phyloP scores from a whole-genome alignment of 257 asterid genomes.

The Solanum appendiculatum region DNA sequence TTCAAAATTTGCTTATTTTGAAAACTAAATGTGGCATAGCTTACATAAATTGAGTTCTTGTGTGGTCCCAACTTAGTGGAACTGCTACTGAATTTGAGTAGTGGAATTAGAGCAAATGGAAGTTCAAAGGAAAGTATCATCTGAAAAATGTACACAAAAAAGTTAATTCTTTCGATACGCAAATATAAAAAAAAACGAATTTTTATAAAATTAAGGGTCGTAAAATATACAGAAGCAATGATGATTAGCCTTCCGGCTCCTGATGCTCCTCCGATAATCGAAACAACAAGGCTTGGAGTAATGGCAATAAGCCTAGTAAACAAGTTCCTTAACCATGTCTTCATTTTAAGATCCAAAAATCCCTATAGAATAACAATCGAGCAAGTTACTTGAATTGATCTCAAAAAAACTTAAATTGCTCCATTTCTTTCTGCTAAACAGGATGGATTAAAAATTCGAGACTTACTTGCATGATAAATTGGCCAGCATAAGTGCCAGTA shows the following conservation, averaged over 20 bases:
- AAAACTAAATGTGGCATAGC: not conserved
- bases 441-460: no score
- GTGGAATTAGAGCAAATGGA: constrained; percentile 76
- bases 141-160: constrained; percentile 11
- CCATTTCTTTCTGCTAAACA: not conserved
- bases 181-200: not conserved
- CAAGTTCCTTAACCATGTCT: constrained; percentile 58
- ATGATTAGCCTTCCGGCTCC: constrained; percentile 85
- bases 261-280: constrained; percentile 76
- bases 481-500: constrained; percentile 97
- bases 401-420: not conserved
- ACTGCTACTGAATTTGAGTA: constrained; percentile 69
- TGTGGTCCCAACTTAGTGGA: constrained; percentile 80
- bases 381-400: not conserved
- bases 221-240: constrained; percentile 74
- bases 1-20: not conserved
- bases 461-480: constrained; percentile 81
- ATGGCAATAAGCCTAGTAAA: constrained; percentile 81
- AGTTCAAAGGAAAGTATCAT: constrained; percentile 93
- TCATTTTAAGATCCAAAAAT: constrained; percentile 77
- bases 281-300: constrained; percentile 71
- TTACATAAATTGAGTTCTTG: constrained; percentile 77
- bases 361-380: constrained; percentile 27
- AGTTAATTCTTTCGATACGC: not conserved
- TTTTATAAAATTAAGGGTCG: not conserved